phyloP scores from a whole-genome alignment of 2,329 filamentous ascomycete genomes.

The Nemania bipapillata region DNA sequence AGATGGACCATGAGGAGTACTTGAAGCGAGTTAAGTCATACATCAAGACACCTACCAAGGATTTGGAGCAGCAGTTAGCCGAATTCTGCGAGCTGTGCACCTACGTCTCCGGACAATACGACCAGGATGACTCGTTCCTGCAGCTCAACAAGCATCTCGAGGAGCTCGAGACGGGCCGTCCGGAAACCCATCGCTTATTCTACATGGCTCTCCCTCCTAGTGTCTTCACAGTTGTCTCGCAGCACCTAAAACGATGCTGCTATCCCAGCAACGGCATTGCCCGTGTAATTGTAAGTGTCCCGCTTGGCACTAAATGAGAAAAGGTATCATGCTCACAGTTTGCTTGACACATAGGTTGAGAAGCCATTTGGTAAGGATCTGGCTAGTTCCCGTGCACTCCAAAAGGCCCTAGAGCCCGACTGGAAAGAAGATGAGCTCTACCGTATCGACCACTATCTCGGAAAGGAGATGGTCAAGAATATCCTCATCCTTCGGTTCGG shows the following conservation, averaged over 20 bases:
- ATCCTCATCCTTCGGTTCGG: conserved; percentile 97
- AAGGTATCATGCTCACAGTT: conserved; percentile 23
- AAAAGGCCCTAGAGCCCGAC: conserved; percentile 93
- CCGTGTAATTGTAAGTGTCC: conserved; percentile 82
- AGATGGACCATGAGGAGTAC: conserved; percentile 98
- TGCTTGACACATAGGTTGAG: conserved; percentile 74
- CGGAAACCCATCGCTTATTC: conserved; percentile 91
- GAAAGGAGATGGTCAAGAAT: conserved; percentile 99
- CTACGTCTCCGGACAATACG: conserved; percentile 97
- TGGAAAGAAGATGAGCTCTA: conserved; percentile 99
- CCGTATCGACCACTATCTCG: conserved; percentile 98
- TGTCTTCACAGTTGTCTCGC: conserved; percentile 96
- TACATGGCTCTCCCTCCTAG: conserved; percentile 99
- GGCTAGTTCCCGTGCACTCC: conserved; percentile 89
- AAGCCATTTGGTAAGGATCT: conserved; percentile 99
- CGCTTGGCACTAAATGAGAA: background rate
- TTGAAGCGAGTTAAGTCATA: conserved; percentile 94
- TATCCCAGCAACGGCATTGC: conserved; percentile 92
- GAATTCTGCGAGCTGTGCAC: conserved; percentile 89
- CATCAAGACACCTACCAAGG: conserved; percentile 98
- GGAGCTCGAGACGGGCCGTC: conserved; percentile 81
- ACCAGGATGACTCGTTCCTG: conserved; percentile 93
- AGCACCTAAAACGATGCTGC: conserved; percentile 96
- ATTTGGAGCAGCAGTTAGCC: conserved; percentile 92
- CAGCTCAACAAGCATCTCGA: conserved; percentile 85